Conservation (phyloP, 2,329 filamentous ascomycete genomes). For the Venturia carpophila region DNA sequence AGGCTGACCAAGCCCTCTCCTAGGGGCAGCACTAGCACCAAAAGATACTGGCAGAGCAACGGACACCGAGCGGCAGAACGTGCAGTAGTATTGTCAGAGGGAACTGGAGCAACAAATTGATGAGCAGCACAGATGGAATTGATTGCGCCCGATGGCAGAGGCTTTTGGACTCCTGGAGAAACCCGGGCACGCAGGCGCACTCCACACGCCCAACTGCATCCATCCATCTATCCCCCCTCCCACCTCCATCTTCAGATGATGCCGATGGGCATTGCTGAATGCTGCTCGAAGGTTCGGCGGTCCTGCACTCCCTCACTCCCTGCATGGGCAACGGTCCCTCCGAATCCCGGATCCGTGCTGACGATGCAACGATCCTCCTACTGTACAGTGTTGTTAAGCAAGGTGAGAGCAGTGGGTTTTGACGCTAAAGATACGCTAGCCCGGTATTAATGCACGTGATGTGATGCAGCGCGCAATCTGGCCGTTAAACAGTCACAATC, state of each 20-base stretch:
- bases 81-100: not conserved
- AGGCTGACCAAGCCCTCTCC: slow-evolving; percentile 10
- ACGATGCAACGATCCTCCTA: not conserved
- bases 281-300: not conserved
- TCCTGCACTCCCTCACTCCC: not conserved
- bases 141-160: not conserved
- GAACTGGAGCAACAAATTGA: not conserved
- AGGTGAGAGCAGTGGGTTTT: too few species aligned
- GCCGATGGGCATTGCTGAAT: not conserved
- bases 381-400: too few species aligned
- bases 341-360: not conserved
- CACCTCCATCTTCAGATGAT: slow-evolving; percentile 3
- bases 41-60: not conserved
- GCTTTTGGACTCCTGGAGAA: not conserved
- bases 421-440: too few species aligned
- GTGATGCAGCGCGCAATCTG: too few species aligned
- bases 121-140: not conserved
- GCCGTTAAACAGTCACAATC: too few species aligned
- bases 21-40: not conserved
- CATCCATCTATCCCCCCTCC: not conserved
- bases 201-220: not conserved
- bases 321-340: not conserved
- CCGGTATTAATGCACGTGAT: too few species aligned
- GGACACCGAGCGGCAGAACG: not conserved
- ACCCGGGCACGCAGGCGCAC: too few species aligned